phyloP scores from a whole-genome alignment of 148 eudicot genomes.

The Rheum nobile region DNA sequence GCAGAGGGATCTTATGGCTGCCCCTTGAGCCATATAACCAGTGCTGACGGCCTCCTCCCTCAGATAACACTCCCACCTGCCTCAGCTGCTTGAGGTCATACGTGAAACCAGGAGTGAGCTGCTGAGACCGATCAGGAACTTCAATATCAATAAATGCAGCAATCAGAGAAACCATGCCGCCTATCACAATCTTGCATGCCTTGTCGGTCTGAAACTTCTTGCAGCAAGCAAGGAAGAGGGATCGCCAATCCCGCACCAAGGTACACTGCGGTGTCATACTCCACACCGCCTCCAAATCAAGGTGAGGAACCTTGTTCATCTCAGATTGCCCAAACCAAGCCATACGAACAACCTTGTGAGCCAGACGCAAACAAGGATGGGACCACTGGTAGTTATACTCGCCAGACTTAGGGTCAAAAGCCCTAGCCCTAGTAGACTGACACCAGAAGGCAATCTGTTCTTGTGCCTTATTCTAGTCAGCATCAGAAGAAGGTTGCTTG shows the following conservation, averaged over 20 bases:
- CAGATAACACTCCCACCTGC: not conserved
- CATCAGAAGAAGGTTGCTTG: not conserved
- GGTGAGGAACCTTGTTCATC: not conserved
- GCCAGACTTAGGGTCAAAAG: not conserved
- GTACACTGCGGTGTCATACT: not conserved
- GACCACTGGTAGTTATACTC: not conserved
- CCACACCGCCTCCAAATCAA: not conserved
- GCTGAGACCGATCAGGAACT: not conserved
- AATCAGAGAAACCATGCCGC: not conserved
- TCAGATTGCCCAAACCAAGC: not conserved
- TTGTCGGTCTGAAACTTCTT: not conserved
- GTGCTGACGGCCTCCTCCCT: not conserved
- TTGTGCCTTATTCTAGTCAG: not conserved
- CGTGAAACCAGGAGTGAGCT: not conserved
- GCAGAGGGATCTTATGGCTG: not conserved
- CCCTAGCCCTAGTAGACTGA: not conserved
- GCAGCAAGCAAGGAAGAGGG: not conserved
- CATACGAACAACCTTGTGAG: not conserved
- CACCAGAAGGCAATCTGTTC: not conserved
- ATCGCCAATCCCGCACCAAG: not conserved
- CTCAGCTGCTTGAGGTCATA: too few species aligned
- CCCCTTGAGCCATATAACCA: not conserved
- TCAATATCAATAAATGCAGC: not conserved
- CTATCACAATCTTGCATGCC: not conserved
- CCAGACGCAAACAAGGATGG: not conserved